phyloP scores from a whole-genome alignment of 2,329 filamentous ascomycete genomes.

The Domatiomyces globalis region DNA sequence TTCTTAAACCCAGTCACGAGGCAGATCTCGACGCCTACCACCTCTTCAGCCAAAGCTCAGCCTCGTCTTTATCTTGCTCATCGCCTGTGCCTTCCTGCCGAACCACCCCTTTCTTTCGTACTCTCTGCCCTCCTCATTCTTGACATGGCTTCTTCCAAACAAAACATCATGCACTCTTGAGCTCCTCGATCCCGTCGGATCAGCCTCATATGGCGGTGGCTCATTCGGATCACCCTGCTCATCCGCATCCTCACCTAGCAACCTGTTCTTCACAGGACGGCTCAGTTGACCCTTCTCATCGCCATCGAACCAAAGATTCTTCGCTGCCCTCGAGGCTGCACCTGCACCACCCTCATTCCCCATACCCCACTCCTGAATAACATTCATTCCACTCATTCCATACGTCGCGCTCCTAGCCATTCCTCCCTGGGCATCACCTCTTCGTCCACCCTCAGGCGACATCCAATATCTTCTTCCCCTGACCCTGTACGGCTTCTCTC shows the following conservation, averaged over 20 bases:
- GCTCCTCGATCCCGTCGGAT: neutral
- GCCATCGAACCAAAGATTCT: neutral
- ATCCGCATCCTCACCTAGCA: neutral
- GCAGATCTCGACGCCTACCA: too few relatives aligned
- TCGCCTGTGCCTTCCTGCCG: neutral
- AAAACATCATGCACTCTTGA: neutral
- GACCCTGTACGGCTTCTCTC: slow-evolving; percentile 12
- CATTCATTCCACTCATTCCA: too few relatives aligned
- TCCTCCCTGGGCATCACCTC: neutral
- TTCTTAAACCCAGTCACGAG: too few relatives aligned
- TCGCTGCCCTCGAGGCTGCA: too few relatives aligned
- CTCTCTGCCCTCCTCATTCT: neutral
- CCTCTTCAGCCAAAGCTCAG: neutral
- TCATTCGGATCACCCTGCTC: neutral
- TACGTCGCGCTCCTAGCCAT: neutral
- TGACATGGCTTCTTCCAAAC: neutral
- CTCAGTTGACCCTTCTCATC: neutral
- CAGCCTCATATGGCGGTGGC: neutral
- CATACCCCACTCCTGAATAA: too few relatives aligned
- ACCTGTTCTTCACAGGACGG: neutral
- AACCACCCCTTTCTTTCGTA: neutral
- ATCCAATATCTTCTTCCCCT: neutral
- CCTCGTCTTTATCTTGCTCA: neutral
- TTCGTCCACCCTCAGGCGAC: neutral
- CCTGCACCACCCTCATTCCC: too few relatives aligned